phyloP scores from a whole-genome alignment of 306 rosid genomes.

The Senna tora region DNA sequence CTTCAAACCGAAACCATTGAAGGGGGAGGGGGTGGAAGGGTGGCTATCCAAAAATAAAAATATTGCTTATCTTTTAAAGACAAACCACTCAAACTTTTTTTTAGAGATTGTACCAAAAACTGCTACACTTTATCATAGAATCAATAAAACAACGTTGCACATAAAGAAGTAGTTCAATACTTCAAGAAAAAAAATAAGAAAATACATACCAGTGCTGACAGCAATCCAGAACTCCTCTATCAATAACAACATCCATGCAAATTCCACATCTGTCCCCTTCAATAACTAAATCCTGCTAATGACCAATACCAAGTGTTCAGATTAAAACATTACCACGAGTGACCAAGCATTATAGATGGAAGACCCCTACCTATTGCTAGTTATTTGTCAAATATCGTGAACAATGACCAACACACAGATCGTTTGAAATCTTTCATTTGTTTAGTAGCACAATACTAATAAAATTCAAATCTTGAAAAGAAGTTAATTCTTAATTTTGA shows the following conservation, averaged over 20 bases:
- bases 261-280: constrained; percentile 91
- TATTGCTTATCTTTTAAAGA: neutral
- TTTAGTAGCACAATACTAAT: neutral
- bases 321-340: constrained; percentile 11
- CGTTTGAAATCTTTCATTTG: constrained; percentile 5
- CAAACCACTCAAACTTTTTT: neutral
- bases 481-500: neutral
- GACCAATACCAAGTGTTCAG: constrained; percentile 18
- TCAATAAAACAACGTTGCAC: neutral
- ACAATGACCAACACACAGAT: neutral
- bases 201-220: constrained; percentile 87
- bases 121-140: neutral
- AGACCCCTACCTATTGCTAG: neutral
- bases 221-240: constrained; percentile 95
- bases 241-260: constrained; percentile 88
- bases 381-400: constrained; percentile 2
- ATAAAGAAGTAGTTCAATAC: constrained; percentile 6
- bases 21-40: neutral
- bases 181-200: constrained; percentile 23
- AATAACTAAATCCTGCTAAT: constrained; percentile 58
- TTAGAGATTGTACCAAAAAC: neutral
- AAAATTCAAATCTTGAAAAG: constrained; percentile 5
- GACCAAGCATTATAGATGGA: constrained; percentile 3
- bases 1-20: neutral
- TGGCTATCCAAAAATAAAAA: neutral